These are phyloP conservation scores for Orychophragmus violaceus DNA, from an alignment of 345 rosid species.

Conservation along the genomic window DNA sequence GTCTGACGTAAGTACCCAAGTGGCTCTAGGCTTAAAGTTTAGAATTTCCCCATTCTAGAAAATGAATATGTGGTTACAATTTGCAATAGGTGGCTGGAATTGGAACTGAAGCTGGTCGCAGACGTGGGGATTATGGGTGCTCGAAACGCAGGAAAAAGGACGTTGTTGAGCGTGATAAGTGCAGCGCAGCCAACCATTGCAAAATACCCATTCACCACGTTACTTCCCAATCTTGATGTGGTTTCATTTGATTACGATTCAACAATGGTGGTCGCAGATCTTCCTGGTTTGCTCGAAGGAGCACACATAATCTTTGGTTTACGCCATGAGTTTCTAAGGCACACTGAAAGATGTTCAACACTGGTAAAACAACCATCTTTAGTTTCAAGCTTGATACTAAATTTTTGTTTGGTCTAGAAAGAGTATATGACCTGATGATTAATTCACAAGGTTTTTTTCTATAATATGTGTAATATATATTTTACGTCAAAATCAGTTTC, in stretches of 20 bases:
- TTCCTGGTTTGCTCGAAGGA: slow-evolving; percentile 97
- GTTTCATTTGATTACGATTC: slow-evolving; percentile 87
- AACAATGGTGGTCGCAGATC: slow-evolving; percentile 91
- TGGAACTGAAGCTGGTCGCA: slow-evolving; percentile 85
- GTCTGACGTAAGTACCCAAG: slow-evolving; percentile 47
- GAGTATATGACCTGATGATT: no score
- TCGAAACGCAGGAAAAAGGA: slow-evolving; percentile 96
- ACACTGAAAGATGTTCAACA: slow-evolving; percentile 93
- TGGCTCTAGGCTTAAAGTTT: not conserved
- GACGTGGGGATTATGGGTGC: slow-evolving; percentile 94
- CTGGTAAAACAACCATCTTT: slow-evolving; percentile 48
- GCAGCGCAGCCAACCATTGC: slow-evolving; percentile 89
- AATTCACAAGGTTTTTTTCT: no score
- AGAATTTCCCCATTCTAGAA: not conserved
- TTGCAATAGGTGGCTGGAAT: slow-evolving; percentile 80
- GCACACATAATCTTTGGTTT: slow-evolving; percentile 91
- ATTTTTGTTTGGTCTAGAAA: not conserved
- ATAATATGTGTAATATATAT: no score
- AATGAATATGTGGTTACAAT: not conserved
- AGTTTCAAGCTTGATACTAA: not conserved
- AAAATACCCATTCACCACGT: slow-evolving; percentile 84
- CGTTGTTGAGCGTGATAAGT: slow-evolving; percentile 74
- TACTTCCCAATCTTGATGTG: slow-evolving; percentile 91
- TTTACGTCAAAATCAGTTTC: no score
- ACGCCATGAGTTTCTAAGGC: slow-evolving; percentile 86